Base-by-base conservation (phyloP, 345 rosid species). In the Theobroma cacao region DNA sequence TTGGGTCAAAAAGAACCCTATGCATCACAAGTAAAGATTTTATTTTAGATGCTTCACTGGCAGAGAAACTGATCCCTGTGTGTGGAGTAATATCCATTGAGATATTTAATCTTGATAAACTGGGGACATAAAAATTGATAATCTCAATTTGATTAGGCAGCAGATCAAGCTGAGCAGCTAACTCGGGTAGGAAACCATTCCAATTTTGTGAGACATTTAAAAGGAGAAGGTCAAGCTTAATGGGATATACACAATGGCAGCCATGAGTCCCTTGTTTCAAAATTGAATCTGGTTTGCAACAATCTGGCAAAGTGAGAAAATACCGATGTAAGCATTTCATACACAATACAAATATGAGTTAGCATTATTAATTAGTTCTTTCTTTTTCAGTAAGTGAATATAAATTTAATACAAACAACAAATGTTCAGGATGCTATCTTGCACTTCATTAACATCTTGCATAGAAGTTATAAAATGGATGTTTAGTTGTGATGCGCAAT, bases 171-270 rank as follows among this genome's bases (percentile, higher is more conserved):
- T 96, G 94, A 61, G 85, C 72, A 68, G 99, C 95, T 77, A 96
- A 86, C 78, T 92, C 89, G 69, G 78, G 87, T 53, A 94, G 80
- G 81, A 96, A 96, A 74, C 75, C 5, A 74, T 66, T 84, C 98
- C 93, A 82, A 80, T 89, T 91, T 80, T 89, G 90, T 7, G 99
- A 94, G 77, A 96, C 92, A 80, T 96, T 96, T 85, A 89, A 74
- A 61, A 96, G 99, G 78, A 91, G 88, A 86, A 96, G 95, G 77
- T 94, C 99, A 70, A 96, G 90, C 90, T 92, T 94, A 83, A 96
- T 91, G n/a, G 99, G 99, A 88, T 96, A 94, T 60, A 90, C 99
- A 59, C 99, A 96, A 80, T 92, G 92, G 79, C 99, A 94, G 80
- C 84, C 92, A 78, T 74, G 86, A 82, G 84, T 87, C 76, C 88